Evolutionary conservation across 108 stramenopile genomes (phyloP).

Genomic region (Thalassiosira profunda): DNA sequence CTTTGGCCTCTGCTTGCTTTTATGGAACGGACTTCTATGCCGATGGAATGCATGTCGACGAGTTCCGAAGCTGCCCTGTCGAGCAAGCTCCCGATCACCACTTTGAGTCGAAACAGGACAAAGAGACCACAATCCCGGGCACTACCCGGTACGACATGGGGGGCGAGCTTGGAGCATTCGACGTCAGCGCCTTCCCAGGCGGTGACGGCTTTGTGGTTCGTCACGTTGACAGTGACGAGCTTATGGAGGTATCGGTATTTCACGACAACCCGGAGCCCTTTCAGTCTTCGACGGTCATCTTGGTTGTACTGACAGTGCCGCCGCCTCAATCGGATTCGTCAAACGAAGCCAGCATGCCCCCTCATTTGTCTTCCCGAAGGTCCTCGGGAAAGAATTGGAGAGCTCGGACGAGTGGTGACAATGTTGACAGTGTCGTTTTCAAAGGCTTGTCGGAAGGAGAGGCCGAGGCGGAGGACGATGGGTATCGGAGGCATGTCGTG

Average conservation of each 20-base stretch:
- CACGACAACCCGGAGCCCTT: background rate
- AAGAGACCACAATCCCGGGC: constrained; percentile 11
- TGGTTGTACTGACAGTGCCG: constrained; percentile 23
- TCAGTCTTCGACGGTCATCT: background rate
- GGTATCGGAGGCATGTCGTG: constrained; percentile 10
- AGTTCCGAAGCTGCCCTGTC: constrained; percentile 4
- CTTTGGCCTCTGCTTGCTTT: constrained; percentile 55
- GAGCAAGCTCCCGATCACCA: constrained; percentile 8
- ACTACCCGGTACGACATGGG: constrained; percentile 58
- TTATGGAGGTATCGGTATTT: constrained; percentile 40
- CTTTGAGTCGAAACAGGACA: constrained; percentile 1
- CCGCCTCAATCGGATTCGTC: background rate
- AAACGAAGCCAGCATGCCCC: background rate
- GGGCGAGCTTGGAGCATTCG: constrained; percentile 58
- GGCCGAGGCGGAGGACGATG: background rate
- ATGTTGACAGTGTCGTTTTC: background rate
- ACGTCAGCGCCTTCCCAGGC: constrained; percentile 57
- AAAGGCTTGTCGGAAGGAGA: background rate
- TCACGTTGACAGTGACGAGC: constrained; percentile 61
- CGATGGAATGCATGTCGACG: constrained; percentile 22
- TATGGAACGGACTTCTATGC: constrained; percentile 59
- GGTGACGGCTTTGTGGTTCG: constrained; percentile 69
- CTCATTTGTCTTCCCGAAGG: constrained; percentile 2
- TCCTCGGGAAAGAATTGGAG: constrained; percentile 11
- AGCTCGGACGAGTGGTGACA: background rate